Conservation (phyloP, 148 eudicot genomes). For the Heliamphora exappendiculata region DNA sequence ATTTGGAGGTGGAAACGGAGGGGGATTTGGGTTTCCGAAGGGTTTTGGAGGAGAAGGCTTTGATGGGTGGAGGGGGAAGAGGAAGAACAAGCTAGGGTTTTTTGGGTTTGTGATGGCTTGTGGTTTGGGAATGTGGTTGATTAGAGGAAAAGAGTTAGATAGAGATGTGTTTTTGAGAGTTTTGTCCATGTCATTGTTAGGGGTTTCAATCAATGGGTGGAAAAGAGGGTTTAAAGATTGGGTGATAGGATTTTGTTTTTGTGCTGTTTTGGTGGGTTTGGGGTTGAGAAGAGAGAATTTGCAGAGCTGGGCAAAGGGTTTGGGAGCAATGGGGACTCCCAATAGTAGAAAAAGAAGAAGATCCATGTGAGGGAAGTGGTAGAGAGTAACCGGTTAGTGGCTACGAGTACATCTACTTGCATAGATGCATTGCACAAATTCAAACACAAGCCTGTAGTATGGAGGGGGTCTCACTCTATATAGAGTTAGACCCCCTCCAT, state of each 20-base stretch:
- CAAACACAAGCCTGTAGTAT: too few relatives aligned
- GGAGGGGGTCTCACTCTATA: too few relatives aligned
- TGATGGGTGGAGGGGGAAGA: constrained; percentile 40
- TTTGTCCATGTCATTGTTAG: constrained; percentile 28
- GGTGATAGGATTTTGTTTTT: constrained; percentile 60
- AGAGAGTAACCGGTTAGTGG: not conserved
- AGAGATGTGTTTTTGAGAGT: constrained; percentile 20
- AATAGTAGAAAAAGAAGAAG: constrained; percentile 24
- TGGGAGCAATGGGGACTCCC: constrained; percentile 20
- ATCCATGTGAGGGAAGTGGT: constrained; percentile 4
- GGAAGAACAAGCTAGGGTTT: constrained; percentile 33
- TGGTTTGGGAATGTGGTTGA: constrained; percentile 31
- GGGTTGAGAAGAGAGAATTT: constrained; percentile 35
- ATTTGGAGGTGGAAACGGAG: constrained; percentile 55
- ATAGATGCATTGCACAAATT: too few relatives aligned
- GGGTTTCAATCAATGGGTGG: constrained; percentile 34
- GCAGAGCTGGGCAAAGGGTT: constrained; percentile 22
- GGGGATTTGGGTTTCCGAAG: constrained; percentile 30
- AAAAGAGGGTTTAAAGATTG: constrained; percentile 41
- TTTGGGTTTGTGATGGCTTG: constrained; percentile 31
- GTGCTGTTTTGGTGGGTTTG: constrained; percentile 48
- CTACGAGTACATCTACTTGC: too few relatives aligned
- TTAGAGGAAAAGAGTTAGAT: constrained; percentile 30
- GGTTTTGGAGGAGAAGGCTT: constrained; percentile 43
- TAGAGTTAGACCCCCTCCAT: too few relatives aligned